Evolutionary conservation across 768 basidiomycete genomes (phyloP).

Genomic region (Boletus rubescentipes): DNA sequence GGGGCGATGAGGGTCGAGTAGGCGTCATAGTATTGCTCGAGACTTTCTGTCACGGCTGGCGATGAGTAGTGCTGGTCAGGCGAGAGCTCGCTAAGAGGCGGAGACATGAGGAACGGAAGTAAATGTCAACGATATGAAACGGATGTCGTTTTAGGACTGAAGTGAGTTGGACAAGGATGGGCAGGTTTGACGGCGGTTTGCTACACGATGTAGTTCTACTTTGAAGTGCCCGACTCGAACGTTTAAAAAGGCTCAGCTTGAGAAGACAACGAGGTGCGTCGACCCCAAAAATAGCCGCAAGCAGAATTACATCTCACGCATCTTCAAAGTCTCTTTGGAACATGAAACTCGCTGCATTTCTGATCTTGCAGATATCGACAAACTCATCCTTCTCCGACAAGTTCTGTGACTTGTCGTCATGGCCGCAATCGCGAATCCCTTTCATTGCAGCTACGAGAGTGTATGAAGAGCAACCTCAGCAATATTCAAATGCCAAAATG

Average conservation of each 20-base stretch:
- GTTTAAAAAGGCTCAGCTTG: slow-evolving; percentile 23
- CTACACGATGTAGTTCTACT: slow-evolving; percentile 25
- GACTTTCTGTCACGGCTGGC: slow-evolving; percentile 6
- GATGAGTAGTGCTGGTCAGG: slow-evolving; percentile 19
- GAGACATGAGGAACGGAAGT: slow-evolving; percentile 25
- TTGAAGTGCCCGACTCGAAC: slow-evolving; percentile 3
- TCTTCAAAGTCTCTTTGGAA: slow-evolving; percentile 18
- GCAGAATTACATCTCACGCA: slow-evolving; percentile 23
- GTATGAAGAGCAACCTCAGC: slow-evolving; percentile 7
- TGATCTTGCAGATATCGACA: slow-evolving; percentile 12
- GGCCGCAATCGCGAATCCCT: slow-evolving; percentile 11
- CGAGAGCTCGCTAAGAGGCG: slow-evolving; percentile 20
- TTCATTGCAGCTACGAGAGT: slow-evolving; percentile 9
- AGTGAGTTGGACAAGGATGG: slow-evolving; percentile 11
- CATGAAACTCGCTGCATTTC: slow-evolving; percentile 18
- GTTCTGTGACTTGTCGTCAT: slow-evolving; percentile 30
- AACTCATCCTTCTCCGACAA: slow-evolving; percentile 4
- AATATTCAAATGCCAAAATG: slow-evolving; percentile 22
- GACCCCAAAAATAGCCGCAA: slow-evolving; percentile 22
- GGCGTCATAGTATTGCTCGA: slow-evolving; percentile 27
- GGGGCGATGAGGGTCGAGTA: slow-evolving; percentile 19
- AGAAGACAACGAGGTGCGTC: slow-evolving; percentile 26
- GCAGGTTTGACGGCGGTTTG: background rate
- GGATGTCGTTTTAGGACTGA: slow-evolving; percentile 5
- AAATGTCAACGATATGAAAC: slow-evolving; percentile 28